Evolutionary conservation across 345 rosid genomes (phyloP), one percentile per base, ranked within the genome.

Genomic region (Excoecaria agallocha): DNA sequence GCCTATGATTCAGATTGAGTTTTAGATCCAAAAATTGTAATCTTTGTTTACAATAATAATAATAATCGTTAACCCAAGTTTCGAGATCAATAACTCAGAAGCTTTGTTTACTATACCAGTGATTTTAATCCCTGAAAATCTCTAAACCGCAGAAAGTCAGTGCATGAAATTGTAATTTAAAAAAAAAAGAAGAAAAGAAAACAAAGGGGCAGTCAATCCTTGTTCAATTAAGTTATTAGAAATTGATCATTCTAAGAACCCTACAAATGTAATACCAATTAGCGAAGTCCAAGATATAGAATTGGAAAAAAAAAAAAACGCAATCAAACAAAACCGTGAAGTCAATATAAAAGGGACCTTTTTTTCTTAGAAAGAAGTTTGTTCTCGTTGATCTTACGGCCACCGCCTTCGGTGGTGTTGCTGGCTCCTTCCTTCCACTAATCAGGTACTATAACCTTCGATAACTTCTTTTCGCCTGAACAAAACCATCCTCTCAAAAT

Each of bases 371-470:
- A 93, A 79, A 95, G 96, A 84, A 95, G 98, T 48, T 93, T 95
- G 86, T 95, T 95, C 90, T 95, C 98, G 80, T 95, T 95, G 87
- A 91, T 82, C 77, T 96, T 96, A 58, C 97, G 98, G 45, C 98
- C 98, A 68, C 98, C 98, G 57, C 93, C 88, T 82, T 95, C 99
- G 64, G 79, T 86, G 66, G 92, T 89, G 89, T 95, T 93, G 79
- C 90, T 85, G 77, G 99, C 99, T 66, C 99, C 99, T 81, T 90
- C 97, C 90, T 95, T 93, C 98, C 99, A 95, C 82, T 93, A 93
- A 83, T 95, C 98, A 3, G 99, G 99, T 66, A 95, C 98, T 45
- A 95, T 95, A 75, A 95, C 99, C 89, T 91, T 93, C 45, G 96
- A 60, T 69, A 95, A 83, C 87, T 95, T 95, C 93, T 89, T 95